phyloP scores from a whole-genome alignment of 305 asterid genomes.

The Stenogyne calaminthoides region DNA sequence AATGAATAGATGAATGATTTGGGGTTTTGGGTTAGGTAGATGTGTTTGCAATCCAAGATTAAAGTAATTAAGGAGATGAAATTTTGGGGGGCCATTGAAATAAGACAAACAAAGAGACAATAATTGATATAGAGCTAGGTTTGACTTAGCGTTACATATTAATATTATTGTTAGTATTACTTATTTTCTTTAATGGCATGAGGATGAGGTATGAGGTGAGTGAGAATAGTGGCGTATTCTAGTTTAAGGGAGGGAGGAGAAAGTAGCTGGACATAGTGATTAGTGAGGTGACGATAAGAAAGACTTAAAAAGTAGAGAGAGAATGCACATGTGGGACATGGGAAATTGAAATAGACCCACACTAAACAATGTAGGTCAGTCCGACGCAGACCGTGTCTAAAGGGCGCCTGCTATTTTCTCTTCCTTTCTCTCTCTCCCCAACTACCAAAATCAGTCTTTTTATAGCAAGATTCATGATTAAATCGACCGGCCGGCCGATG shows the following conservation, averaged over 20 bases:
- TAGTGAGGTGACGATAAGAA: constrained; percentile 17
- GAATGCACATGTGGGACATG: constrained; percentile 37
- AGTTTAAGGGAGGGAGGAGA: constrained; percentile 15
- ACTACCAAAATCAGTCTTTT: too few species aligned
- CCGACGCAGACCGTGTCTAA: constrained; percentile 36
- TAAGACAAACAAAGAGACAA: constrained; percentile 31
- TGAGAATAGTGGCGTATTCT: constrained; percentile 28
- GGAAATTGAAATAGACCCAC: constrained; percentile 41
- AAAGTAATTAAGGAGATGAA: neutral
- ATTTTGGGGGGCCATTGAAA: constrained; percentile 3
- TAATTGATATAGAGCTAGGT: constrained; percentile 28
- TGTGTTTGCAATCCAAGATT: constrained; percentile 11
- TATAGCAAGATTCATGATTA: too few species aligned
- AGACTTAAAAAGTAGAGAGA: neutral
- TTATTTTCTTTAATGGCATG: neutral
- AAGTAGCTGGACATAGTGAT: constrained; percentile 15
- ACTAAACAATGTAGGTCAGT: constrained; percentile 31
- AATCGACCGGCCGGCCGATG: too few species aligned
- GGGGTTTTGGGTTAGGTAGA: constrained; percentile 32
- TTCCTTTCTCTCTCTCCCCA: constrained; percentile 18
- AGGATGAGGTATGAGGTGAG: neutral
- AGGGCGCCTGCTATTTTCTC: constrained; percentile 19
- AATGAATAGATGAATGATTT: neutral
- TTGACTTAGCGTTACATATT: constrained; percentile 31
- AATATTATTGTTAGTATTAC: neutral